These are phyloP conservation scores for Euryodendron excelsum DNA, from an alignment of 148 eudicot genomes.

Conservation along the genomic window DNA sequence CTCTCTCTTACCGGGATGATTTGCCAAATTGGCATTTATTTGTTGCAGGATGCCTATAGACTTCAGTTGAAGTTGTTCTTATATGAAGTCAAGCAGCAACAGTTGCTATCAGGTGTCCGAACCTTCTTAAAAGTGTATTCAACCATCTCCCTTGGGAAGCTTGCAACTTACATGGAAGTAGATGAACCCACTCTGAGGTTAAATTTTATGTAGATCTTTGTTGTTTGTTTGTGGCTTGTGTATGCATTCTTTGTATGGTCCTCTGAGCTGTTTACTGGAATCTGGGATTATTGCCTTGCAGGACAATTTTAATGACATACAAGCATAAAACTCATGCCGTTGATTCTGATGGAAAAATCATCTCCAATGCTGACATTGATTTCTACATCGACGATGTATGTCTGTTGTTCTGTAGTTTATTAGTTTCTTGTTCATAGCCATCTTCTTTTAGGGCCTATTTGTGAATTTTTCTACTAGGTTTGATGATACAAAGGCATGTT, in stretches of 20 bases:
- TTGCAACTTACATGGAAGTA: conserved; percentile 85
- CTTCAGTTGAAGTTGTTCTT: conserved; percentile 94
- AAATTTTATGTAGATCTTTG: conserved; percentile 7
- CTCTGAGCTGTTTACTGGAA: neutral
- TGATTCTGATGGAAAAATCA: conserved; percentile 67
- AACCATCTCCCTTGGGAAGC: conserved; percentile 77
- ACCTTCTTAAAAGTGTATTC: conserved; percentile 91
- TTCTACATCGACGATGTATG: conserved; percentile 87
- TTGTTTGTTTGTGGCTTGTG: neutral
- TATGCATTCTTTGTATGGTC: neutral
- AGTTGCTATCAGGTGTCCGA: conserved; percentile 71
- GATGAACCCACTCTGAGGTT: conserved; percentile 89
- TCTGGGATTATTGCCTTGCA: conserved; percentile 24
- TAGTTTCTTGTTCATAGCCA: conserved; percentile 7
- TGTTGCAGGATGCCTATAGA: conserved; percentile 88
- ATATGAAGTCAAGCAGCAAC: conserved; percentile 97
- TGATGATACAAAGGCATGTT: neutral
- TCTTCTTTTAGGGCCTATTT: neutral
- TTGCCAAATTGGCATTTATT: neutral
- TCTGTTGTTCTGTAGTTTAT: conserved; percentile 1
- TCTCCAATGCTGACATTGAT: conserved; percentile 88
- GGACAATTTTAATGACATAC: conserved; percentile 94
- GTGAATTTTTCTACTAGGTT: too few relatives aligned
- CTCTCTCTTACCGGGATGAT: neutral
- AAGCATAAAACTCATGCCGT: conserved; percentile 94